Evolutionary conservation across 192 early-diverging fungal species (phyloP).

Genomic region (Funneliformis geosporum): DNA sequence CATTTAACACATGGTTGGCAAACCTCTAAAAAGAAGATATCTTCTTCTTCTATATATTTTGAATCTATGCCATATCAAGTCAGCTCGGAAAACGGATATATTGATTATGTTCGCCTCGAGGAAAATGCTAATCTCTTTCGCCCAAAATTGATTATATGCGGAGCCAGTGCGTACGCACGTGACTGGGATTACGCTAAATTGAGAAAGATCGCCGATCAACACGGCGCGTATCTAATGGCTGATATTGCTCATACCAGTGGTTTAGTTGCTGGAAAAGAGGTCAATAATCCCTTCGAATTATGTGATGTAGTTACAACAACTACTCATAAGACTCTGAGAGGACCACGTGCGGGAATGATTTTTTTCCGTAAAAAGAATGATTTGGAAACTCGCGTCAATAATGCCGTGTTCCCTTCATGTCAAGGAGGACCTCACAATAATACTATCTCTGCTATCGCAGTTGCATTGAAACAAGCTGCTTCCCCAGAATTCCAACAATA

Average conservation of each 20-base stretch:
- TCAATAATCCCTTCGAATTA: conserved; percentile 90
- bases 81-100: conserved; percentile 77
- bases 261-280: conserved; percentile 90
- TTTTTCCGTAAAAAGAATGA: conserved; percentile 91
- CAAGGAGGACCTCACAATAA: conserved; percentile 99
- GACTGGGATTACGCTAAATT: conserved; percentile 98
- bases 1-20: conserved; percentile 99
- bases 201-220: conserved; percentile 95
- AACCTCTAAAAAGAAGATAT: conserved; percentile 99
- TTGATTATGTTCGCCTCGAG: conserved; percentile 96
- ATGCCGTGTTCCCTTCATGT: conserved; percentile 99
- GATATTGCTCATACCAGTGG: conserved; percentile 99
- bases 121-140: conserved; percentile 92
- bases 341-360: conserved; percentile 98
- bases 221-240: conserved; percentile 94
- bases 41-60: conserved; percentile 99
- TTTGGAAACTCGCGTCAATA: conserved; percentile 94
- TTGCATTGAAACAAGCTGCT: conserved; percentile 96
- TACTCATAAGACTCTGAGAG: conserved; percentile 99
- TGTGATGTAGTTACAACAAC: conserved; percentile 99
- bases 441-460: conserved; percentile 98
- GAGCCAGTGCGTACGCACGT: conserved; percentile 96
- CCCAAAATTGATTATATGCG: conserved; percentile 98
- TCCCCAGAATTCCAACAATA: conserved; percentile 92
- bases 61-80: conserved; percentile 99